These are phyloP conservation scores for Massospora cicadina DNA, from an alignment of 371 early-diverging fungal species.

Conservation along the genomic window DNA sequence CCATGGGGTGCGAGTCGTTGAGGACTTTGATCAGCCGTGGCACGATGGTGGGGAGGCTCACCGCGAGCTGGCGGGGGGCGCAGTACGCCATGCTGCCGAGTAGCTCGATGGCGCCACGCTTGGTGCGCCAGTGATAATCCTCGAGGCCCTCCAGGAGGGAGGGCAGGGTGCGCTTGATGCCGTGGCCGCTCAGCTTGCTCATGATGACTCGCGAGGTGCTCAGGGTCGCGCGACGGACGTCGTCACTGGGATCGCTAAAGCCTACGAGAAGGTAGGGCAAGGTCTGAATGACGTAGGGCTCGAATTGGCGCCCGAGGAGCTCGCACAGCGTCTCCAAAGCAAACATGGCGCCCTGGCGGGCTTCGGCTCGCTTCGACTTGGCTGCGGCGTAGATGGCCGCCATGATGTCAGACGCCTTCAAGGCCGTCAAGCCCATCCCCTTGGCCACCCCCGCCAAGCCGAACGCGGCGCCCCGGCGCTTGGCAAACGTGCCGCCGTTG, in stretches of 20 bases:
- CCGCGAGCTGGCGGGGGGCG: slow-evolving; percentile 87
- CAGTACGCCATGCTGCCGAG: slow-evolving; percentile 89
- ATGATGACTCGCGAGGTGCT: slow-evolving; percentile 89
- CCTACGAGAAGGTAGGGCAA: slow-evolving; percentile 69
- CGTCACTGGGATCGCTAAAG: slow-evolving; percentile 68
- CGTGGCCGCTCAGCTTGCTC: slow-evolving; percentile 87
- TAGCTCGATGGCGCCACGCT: slow-evolving; percentile 89
- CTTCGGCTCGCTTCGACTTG: slow-evolving; percentile 46
- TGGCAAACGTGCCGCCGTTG: slow-evolving; percentile 61
- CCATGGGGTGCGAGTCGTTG: slow-evolving; percentile 84
- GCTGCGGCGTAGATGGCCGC: slow-evolving; percentile 62
- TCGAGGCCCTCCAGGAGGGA: slow-evolving; percentile 68
- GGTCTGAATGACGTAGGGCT: slow-evolving; percentile 92
- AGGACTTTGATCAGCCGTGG: slow-evolving; percentile 81
- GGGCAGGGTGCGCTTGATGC: slow-evolving; percentile 89
- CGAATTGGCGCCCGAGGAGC: slow-evolving; percentile 79
- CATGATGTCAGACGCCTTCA: slow-evolving; percentile 76
- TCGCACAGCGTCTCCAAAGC: slow-evolving; percentile 78
- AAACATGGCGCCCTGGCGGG: slow-evolving; percentile 85
- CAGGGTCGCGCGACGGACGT: slow-evolving; percentile 82
- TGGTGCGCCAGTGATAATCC: slow-evolving; percentile 88
- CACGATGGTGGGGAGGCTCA: slow-evolving; percentile 77
- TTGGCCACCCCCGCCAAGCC: slow-evolving; percentile 92
- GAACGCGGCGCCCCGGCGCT: slow-evolving; percentile 88
- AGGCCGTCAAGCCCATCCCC: slow-evolving; percentile 70